phyloP scores from a whole-genome alignment of 208 protist species.

The Trypanosoma boissoni region DNA sequence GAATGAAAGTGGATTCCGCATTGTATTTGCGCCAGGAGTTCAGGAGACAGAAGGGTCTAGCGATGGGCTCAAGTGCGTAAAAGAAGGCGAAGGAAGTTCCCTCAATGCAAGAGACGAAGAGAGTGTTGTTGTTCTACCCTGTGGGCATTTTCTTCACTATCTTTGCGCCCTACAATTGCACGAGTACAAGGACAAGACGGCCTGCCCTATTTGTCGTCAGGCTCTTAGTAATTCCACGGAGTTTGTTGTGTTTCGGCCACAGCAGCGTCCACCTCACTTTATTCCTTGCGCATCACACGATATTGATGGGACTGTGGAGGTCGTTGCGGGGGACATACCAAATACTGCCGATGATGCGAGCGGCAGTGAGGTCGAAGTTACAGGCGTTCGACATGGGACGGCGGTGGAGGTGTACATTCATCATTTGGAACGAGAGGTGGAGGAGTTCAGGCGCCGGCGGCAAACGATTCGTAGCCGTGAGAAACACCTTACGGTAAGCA shows the following conservation, averaged over 20 bases:
- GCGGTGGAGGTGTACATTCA: slow-evolving; percentile 48
- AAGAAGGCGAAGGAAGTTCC: slow-evolving; percentile 9
- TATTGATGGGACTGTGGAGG: neutral
- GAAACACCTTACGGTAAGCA: slow-evolving; percentile 31
- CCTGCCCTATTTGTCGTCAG: slow-evolving; percentile 74
- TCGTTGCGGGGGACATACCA: slow-evolving; percentile 14
- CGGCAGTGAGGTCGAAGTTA: slow-evolving; percentile 23
- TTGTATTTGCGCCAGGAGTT: slow-evolving; percentile 44
- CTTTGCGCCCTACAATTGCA: slow-evolving; percentile 66
- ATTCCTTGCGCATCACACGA: slow-evolving; percentile 2
- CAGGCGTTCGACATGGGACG: slow-evolving; percentile 39
- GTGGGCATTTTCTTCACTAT: slow-evolving; percentile 79
- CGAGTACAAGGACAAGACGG: slow-evolving; percentile 36
- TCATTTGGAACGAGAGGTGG: slow-evolving; percentile 33
- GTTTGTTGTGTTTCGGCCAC: slow-evolving; percentile 50
- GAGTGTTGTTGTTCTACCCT: slow-evolving; percentile 33
- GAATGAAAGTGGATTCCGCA: slow-evolving; percentile 29
- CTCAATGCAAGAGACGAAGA: neutral
- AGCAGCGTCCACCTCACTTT: slow-evolving; percentile 16
- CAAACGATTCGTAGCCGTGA: slow-evolving; percentile 38
- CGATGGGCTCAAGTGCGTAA: neutral
- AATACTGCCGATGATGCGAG: neutral
- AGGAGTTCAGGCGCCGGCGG: slow-evolving; percentile 31
- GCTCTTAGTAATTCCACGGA: slow-evolving; percentile 28
- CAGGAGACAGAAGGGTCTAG: slow-evolving; percentile 1